Evolutionary conservation across 2,329 filamentous ascomycete genomes (phyloP).

Genomic region (Pseudogymnoascus sp.): DNA sequence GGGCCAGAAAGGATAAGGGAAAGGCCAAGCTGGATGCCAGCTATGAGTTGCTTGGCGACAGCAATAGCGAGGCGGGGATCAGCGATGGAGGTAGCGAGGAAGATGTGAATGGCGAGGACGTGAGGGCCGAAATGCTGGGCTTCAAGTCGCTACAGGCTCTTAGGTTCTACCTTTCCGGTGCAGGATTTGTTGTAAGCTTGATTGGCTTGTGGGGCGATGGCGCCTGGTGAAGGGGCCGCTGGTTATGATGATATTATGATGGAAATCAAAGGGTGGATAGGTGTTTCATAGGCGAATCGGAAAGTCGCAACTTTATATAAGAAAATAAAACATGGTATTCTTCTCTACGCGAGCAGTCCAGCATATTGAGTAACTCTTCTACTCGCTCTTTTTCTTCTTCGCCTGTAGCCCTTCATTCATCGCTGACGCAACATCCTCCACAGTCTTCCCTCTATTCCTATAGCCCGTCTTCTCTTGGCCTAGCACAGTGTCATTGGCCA

Average conservation of each 20-base stretch:
- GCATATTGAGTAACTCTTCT: background rate
- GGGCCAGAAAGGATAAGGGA: constrained; percentile 17
- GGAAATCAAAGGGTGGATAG: constrained; percentile 1
- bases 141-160: constrained; percentile 48
- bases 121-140: constrained; percentile 48
- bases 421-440: constrained; percentile 48
- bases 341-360: background rate
- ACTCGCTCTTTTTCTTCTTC: constrained; percentile 35
- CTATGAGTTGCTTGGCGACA: constrained; percentile 60
- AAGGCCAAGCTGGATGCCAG: constrained; percentile 54
- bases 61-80: constrained; percentile 38
- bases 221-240: constrained; percentile 18
- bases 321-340: background rate
- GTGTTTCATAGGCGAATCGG: constrained; percentile 7
- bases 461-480: constrained; percentile 51
- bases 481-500: constrained; percentile 55
- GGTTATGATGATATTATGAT: constrained; percentile 1
- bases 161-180: constrained; percentile 45
- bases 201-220: constrained; percentile 62
- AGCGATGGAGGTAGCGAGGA: constrained; percentile 43
- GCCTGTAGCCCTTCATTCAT: constrained; percentile 40
- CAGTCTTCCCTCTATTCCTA: constrained; percentile 47
- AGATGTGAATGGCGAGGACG: constrained; percentile 53
- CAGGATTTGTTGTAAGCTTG: constrained; percentile 54
- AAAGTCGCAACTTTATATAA: constrained; percentile 1